Percentiles rank a stretch among this genome's conserved stretches.
Conservation (phyloP, 805 yeast species). For the Metschnikowia continentalis region DNA sequence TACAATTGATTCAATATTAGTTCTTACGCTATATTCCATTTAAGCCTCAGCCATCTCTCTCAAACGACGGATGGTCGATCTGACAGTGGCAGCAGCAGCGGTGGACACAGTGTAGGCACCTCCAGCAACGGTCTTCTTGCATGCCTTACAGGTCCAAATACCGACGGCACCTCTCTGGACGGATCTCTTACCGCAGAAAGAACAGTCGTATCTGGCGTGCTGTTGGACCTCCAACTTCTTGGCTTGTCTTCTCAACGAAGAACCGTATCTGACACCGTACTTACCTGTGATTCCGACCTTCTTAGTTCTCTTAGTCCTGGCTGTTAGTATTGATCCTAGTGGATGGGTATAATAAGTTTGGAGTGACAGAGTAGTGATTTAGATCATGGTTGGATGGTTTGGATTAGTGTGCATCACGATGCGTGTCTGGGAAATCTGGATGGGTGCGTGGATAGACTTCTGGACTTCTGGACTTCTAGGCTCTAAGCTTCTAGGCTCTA, state of each 20-base stretch:
- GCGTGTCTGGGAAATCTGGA: too few species aligned
- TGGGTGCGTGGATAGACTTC: too few species aligned
- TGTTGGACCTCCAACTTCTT: conserved; percentile 98
- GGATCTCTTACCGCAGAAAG: conserved; percentile 99
- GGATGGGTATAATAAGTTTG: background rate
- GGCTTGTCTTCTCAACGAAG: conserved; percentile 99
- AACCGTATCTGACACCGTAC: conserved; percentile 99
- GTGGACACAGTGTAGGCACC: conserved; percentile 99
- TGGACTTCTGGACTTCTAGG: too few species aligned
- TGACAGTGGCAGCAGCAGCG: conserved; percentile 99
- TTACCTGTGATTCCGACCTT: conserved; percentile 99
- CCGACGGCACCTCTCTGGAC: conserved; percentile 98
- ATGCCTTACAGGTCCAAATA: conserved; percentile 96
- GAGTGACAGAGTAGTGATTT: too few species aligned
- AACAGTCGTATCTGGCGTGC: conserved; percentile 97
- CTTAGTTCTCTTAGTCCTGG: conserved; percentile 99
- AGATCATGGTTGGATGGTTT: too few species aligned
- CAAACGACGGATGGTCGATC: conserved; percentile 99
- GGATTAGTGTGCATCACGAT: too few species aligned
- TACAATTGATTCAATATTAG: too few species aligned
- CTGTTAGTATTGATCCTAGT: conserved; percentile 31
- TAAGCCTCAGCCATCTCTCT: conserved; percentile 99
- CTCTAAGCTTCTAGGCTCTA: too few species aligned
- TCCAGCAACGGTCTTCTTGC: conserved; percentile 97
- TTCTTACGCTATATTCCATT: conserved; percentile 21